A percentile compares a stretch with the other conserved stretches of the same genome.
Evolutionary conservation across 257 asterid genomes (phyloP).

Genomic region (Solanum bukasovii): DNA sequence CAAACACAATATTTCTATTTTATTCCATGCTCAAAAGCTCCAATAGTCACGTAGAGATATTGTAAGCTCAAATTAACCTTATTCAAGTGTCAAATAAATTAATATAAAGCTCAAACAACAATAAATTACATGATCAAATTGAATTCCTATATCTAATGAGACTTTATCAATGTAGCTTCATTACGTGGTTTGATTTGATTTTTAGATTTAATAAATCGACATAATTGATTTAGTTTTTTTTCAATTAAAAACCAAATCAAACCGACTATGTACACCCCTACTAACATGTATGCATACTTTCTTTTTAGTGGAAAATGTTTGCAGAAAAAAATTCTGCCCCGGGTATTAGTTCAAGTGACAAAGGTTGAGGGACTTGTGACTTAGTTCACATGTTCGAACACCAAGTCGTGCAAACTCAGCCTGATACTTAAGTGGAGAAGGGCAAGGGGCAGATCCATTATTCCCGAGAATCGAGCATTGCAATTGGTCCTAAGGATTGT

Average conservation of each 20-base stretch:
- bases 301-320: too few species aligned
- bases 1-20: accelerated
- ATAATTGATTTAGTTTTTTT: too few species aligned
- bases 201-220: too few species aligned
- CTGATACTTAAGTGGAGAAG: background rate
- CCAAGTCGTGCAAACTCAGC: background rate
- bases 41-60: background rate
- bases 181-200: too few species aligned
- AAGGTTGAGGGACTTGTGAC: too few species aligned
- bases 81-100: background rate
- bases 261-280: too few species aligned
- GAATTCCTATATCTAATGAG: background rate
- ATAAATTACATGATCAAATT: background rate
- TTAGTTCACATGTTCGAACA: too few species aligned
- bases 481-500: background rate
- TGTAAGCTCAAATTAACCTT: background rate
- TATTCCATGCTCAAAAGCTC: background rate
- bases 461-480: background rate
- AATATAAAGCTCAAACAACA: background rate
- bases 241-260: too few species aligned
- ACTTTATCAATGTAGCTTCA: background rate
- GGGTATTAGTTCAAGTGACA: too few species aligned
- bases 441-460: background rate
- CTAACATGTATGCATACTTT: too few species aligned
- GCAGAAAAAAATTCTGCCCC: too few species aligned